These are phyloP conservation scores for Bruguiera hainesii DNA, from an alignment of 441 rosid genomes.

Conservation along the genomic window DNA sequence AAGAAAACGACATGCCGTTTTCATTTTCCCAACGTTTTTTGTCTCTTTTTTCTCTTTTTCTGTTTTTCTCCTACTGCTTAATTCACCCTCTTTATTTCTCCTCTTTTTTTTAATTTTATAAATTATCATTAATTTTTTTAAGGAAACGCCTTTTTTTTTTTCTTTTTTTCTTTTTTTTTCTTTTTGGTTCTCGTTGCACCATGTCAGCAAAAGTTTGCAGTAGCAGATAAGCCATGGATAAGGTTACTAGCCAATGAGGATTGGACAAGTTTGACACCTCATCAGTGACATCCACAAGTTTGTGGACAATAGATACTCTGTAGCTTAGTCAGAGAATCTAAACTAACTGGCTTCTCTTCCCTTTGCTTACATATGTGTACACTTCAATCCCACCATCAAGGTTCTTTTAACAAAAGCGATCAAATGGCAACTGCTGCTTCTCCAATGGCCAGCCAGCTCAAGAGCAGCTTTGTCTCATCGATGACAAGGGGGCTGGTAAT, in stretches of 20 bases:
- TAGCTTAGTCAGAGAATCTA: constrained; percentile 25
- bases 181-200: background rate
- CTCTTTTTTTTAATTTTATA: background rate
- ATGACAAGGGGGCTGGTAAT: constrained; percentile 37
- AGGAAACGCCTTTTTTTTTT: no score
- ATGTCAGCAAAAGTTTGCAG: background rate
- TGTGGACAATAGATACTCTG: constrained; percentile 30
- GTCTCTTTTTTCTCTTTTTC: background rate
- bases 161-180: no score
- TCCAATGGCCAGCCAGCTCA: constrained; percentile 90
- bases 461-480: constrained; percentile 68
- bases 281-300: constrained; percentile 39
- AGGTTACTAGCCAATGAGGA: constrained; percentile 49
- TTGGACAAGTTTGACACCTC: constrained; percentile 28
- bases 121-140: no score
- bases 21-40: background rate
- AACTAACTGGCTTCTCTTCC: constrained; percentile 8
- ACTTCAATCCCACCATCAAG: background rate
- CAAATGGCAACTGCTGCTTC: constrained; percentile 62
- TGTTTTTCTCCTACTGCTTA: background rate
- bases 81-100: background rate
- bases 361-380: constrained; percentile 17
- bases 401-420: constrained; percentile 14
- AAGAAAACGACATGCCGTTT: no score
- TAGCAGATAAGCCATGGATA: constrained; percentile 48